phyloP scores from a whole-genome alignment of 2,329 filamentous ascomycete species.

The Trichoderma asperellum region DNA sequence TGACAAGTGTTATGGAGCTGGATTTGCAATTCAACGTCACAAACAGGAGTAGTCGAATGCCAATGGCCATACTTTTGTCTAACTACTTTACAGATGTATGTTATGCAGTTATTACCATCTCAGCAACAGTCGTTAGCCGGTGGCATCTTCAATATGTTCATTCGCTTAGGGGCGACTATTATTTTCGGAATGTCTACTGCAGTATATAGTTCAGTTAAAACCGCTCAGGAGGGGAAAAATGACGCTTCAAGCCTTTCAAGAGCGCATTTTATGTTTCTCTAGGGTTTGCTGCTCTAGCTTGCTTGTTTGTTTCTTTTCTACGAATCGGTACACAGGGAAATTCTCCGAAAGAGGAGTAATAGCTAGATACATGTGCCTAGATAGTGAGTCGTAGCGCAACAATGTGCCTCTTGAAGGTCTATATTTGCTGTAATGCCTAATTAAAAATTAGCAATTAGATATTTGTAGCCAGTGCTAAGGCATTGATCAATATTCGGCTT shows the following conservation, averaged over 20 bases:
- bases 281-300: slow-evolving; percentile 1
- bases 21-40: slow-evolving; percentile 17
- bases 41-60: not conserved
- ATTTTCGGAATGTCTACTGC: slow-evolving; percentile 1
- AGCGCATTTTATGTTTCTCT: slow-evolving; percentile 15
- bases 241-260: not conserved
- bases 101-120: slow-evolving; percentile 7
- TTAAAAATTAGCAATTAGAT: not conserved
- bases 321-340: slow-evolving; percentile 11
- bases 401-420: not conserved
- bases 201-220: not conserved
- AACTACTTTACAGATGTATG: slow-evolving; percentile 5
- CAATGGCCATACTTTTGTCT: not conserved
- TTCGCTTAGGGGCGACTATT: not conserved
- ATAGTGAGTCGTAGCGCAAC: too few species aligned
- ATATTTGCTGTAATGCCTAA: not conserved
- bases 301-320: not conserved
- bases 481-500: not conserved
- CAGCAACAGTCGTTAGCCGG: slow-evolving; percentile 5
- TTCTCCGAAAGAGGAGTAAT: not conserved
- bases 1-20: slow-evolving; percentile 5
- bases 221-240: not conserved
- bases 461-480: not conserved
- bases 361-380: not conserved
- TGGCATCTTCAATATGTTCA: slow-evolving; percentile 8